Evolutionary conservation across 1,284 basidiomycete species (phyloP), one percentile per base, ranked within the genome.

Genomic region (Lentinula novae-zelandiae): DNA sequence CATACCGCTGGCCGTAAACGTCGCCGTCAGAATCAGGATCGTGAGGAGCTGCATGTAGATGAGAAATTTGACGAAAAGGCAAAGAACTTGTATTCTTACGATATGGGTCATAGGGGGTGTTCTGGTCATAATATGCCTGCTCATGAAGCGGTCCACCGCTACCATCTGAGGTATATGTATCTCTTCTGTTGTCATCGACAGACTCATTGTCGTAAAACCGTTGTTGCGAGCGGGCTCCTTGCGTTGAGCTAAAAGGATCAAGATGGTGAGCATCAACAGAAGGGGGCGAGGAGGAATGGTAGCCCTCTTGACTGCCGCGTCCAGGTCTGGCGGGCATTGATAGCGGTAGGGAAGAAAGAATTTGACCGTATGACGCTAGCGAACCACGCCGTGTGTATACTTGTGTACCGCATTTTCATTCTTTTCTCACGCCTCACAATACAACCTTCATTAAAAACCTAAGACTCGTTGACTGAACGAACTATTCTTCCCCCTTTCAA

Each of bases 11-110:
- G 5, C 78, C 83, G 69, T 91, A 90, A 58, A 85, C 80, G 70
- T 91, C 89, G 52, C 82, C 80, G 65, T 92, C 89, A 15, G 89
- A 90, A 72, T 92, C 89, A 48, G 86, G 87, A 72, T 93, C 90
- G 70, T 82, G 85, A 71, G 82, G 74, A 76, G 87, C 72, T 85
- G 77, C 64, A 58, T 65, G 63, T 53, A 65, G 67, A 65, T 64
- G 66, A 68, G 64, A 68, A 64, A 68, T 65, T 60, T 51, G 55
- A 40, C 54, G 61, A 62, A 50, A 65, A 56, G 63, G 50, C 51
- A 64, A 60, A 61, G 44, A 48, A 46, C 48, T 4, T 54, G 22
- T 13, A 17, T 8, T 72, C 82, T 65, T 62, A 82, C 87, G 81
- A 73, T 90, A 90, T 34, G 81, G 77, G 68, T 90, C 88, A 66